Conservation (phyloP, 2,329 filamentous ascomycete species). For the Trichoderma arundinaceum region DNA sequence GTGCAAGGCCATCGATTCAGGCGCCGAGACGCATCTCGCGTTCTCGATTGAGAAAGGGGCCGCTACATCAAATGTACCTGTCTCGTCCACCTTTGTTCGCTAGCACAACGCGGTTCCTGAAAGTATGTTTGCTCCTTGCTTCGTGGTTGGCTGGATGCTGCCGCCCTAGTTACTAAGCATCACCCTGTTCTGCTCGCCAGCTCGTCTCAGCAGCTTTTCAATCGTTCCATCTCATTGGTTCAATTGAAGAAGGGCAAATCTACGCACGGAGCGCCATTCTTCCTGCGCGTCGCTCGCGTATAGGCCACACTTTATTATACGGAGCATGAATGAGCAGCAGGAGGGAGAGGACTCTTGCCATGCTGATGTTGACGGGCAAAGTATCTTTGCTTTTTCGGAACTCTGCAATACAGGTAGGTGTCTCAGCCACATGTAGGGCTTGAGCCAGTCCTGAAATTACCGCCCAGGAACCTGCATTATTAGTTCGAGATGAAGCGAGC, state of each 20-base stretch:
- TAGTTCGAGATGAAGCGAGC: background rate
- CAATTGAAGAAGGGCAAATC: background rate
- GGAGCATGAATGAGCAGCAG: background rate
- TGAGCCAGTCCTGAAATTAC: slow-evolving; percentile 7
- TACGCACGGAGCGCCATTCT: background rate
- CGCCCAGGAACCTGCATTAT: slow-evolving; percentile 12
- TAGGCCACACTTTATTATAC: background rate
- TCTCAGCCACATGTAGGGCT: slow-evolving; percentile 20
- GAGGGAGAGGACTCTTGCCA: background rate
- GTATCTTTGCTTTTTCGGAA: background rate
- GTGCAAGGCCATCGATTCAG: no score
- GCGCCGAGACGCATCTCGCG: no score
- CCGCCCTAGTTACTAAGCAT: slow-evolving; percentile 14
- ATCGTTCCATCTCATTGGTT: background rate
- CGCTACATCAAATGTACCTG: no score
- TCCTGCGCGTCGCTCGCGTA: slow-evolving; percentile 2
- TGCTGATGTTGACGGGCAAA: no score
- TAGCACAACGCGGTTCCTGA: background rate
- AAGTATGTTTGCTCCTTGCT: background rate
- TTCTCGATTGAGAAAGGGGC: no score
- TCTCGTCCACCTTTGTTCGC: no score
- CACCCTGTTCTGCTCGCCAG: background rate
- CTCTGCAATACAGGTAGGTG: slow-evolving; percentile 4
- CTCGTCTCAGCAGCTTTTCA: background rate
- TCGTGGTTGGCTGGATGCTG: background rate